phyloP scores from a whole-genome alignment of 2,329 filamentous ascomycete genomes.

The Fusarium scirpi region DNA sequence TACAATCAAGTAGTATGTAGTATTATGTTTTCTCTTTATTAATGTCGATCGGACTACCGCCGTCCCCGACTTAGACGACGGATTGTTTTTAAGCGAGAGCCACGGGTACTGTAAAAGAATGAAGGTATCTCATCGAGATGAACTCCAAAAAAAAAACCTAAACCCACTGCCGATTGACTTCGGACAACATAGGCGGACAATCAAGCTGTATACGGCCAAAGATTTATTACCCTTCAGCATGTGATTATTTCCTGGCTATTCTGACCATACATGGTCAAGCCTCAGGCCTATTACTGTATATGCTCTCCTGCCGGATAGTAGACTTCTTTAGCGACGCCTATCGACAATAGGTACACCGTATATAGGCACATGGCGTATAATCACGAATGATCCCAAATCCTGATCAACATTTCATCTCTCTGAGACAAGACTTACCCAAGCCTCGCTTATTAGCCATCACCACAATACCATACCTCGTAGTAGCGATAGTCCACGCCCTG shows the following conservation, averaged over 20 bases:
- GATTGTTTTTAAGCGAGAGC: background rate
- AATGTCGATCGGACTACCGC: background rate
- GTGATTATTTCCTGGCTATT: background rate
- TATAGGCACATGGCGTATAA: background rate
- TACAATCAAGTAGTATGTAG: background rate
- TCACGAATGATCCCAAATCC: slow-evolving; percentile 12
- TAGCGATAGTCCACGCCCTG: background rate
- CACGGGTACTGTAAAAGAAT: background rate
- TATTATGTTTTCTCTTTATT: background rate
- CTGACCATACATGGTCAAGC: background rate
- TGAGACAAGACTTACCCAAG: slow-evolving; percentile 1
- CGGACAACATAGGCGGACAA: background rate
- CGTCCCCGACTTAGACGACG: background rate
- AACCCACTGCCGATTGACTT: background rate
- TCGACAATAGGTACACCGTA: background rate
- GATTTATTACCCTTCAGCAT: background rate
- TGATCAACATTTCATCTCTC: slow-evolving; percentile 1
- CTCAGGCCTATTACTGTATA: background rate
- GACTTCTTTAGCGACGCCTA: background rate
- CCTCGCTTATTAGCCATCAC: background rate
- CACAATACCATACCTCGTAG: background rate
- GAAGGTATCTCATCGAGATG: background rate
- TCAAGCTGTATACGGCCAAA: background rate
- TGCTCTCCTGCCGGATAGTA: background rate
- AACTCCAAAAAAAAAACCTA: background rate